phyloP scores from a whole-genome alignment of 495 filamentous ascomycete genomes.

The Aspergillus egyptiacus region DNA sequence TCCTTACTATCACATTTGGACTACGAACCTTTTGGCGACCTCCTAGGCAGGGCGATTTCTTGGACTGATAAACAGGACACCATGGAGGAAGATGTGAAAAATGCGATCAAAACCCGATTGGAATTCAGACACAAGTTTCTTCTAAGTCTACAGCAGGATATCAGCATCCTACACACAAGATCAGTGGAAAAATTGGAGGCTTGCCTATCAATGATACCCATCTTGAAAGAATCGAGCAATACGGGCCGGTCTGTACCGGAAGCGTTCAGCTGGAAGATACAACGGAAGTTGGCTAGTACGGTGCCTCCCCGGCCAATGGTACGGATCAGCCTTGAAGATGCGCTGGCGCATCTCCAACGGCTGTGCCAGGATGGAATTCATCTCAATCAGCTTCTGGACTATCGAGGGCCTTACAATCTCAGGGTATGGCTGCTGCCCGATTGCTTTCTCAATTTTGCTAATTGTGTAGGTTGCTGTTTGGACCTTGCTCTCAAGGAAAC shows the following conservation, averaged over 20 bases:
- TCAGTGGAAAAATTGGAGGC: conserved; percentile 34
- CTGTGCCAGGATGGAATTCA: conserved; percentile 70
- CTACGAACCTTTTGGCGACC: conserved; percentile 46
- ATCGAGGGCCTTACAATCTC: conserved; percentile 60
- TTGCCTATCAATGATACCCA: conserved; percentile 42
- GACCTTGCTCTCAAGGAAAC: conserved; percentile 69
- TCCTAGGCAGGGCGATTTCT: conserved; percentile 54
- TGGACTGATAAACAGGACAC: conserved; percentile 45
- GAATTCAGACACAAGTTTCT: conserved; percentile 61
- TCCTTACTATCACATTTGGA: conserved; percentile 62
- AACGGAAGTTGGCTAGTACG: conserved; percentile 82
- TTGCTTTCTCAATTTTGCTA: conserved; percentile 19
- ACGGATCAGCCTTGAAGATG: conserved; percentile 63
- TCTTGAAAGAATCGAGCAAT: conserved; percentile 49
- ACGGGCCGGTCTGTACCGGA: conserved; percentile 64
- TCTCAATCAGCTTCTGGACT: conserved; percentile 60
- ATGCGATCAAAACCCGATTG: conserved; percentile 59
- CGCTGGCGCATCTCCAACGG: conserved; percentile 60
- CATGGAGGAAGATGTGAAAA: conserved; percentile 45
- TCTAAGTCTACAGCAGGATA: conserved; percentile 42
- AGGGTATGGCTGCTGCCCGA: conserved; percentile 21
- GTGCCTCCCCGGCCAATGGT: conserved; percentile 91
- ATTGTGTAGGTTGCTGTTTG: conserved; percentile 54
- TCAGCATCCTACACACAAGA: conserved; percentile 34
- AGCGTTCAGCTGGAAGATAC: conserved; percentile 85